phyloP scores from a whole-genome alignment of 305 asterid genomes.

The Plantago coronopus region DNA sequence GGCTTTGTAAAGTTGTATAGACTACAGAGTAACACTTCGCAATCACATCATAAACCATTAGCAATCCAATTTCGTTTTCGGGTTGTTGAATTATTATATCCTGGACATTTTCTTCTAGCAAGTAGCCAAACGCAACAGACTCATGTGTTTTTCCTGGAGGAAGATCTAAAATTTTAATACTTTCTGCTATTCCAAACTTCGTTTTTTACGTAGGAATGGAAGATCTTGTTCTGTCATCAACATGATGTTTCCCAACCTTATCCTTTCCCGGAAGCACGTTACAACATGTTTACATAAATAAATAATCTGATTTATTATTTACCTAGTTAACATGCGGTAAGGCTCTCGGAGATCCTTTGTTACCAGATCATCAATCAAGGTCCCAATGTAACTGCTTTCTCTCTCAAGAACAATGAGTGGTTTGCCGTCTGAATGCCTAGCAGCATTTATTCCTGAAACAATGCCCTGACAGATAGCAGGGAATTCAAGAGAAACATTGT shows the following conservation, averaged over 20 bases:
- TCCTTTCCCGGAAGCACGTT: not conserved
- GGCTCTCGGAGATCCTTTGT: slow-evolving; percentile 99
- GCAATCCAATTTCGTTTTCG: not conserved
- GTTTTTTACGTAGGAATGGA: too few species aligned
- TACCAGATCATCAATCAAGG: slow-evolving; percentile 92
- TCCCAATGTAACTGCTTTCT: slow-evolving; percentile 95
- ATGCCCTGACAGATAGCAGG: slow-evolving; percentile 62
- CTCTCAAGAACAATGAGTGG: slow-evolving; percentile 89
- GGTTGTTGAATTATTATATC: not conserved
- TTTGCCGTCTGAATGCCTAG: slow-evolving; percentile 83
- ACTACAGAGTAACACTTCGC: not conserved
- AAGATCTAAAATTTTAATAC: too few species aligned
- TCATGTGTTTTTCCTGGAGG: not conserved
- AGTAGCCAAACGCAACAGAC: not conserved
- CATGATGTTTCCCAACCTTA: not conserved
- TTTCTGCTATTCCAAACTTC: not conserved
- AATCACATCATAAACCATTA: not conserved
- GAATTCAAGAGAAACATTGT: slow-evolving; percentile 16
- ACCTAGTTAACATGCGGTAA: slow-evolving; percentile 97
- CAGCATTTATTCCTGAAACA: slow-evolving; percentile 93
- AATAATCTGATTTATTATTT: slow-evolving; percentile 15
- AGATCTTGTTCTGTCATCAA: too few species aligned
- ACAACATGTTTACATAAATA: not conserved
- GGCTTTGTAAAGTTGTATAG: not conserved
- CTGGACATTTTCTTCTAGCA: not conserved